Base-by-base conservation (phyloP, 2,329 filamentous ascomycete genomes). In the Aureobasidium sp. region DNA sequence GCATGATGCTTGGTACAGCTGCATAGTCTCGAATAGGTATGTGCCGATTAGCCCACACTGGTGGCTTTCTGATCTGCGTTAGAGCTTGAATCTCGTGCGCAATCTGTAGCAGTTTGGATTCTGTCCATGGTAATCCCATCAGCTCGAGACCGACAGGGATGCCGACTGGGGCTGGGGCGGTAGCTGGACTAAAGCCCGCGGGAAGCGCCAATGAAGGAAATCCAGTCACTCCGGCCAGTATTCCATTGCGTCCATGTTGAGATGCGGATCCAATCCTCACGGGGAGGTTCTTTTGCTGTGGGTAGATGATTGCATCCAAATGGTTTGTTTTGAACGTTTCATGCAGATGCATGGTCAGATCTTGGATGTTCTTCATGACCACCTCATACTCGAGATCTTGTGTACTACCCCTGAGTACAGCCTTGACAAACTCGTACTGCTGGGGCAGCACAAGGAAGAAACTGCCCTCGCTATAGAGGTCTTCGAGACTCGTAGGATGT, bases 91-190 rank as follows among this genome's bases (percentile, higher is more conserved):
- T 74, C 49, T 73, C 70, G 62, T 75, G 79, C n/a, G 81, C 84
- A 37, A 85, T 77, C 47, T 76, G 74, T 50, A 86, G 68, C 64
- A 86, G 69, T 66, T 76, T 77, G 42, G 74, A 74, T 66, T 88
- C 85, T 2, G 71, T 76, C 77, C 81, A 86, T 5, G 79, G 79
- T 63, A 75, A 67, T 0, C 85, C 84, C 62, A 88, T 68, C 24
- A 88, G 80, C 72, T 88, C 85, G 78, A 87, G 81, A 0, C 85
- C 85, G 42, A 88, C 78, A 0, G 85, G 85, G 5, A 88, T 77
- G 1, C 85, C 85, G 35, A 78, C 68, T 0, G 79, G 79, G 17
- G 84, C 83, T 11, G 80, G 76, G 0, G 70, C 67, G 1, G 73
- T 80, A 0, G 75, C 66, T 1, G 75, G 67, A 24, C 81, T 83